Base-by-base conservation (phyloP, 192 early-diverging fungal species). In the Backusella circina region DNA sequence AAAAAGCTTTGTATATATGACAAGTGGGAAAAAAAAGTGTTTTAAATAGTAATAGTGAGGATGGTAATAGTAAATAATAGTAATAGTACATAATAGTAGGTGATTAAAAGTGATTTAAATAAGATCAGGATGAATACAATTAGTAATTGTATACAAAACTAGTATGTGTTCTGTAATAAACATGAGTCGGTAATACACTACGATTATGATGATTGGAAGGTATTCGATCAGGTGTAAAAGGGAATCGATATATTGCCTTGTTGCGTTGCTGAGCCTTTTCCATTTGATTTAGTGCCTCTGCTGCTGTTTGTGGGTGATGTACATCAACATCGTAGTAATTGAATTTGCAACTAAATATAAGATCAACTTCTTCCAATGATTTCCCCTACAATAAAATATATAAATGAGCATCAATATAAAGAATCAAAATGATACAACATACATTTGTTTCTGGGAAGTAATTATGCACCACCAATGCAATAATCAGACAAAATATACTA, bases 371-470 rank as follows among this genome's bases (percentile, higher is more conserved):
- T 66, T 80, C 79, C 16, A 80, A 67, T 61, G 79, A 80, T 72
- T 80, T 80, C 50, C 79, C 79, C 76, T 77, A 39, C 16, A 41
- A 13, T 35, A 41, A 41, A 13, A 15, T 31, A 16, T 32, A n/a
- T 66, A 33, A 66, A 66, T 13, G 16, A 31, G 26, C 6, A 15
- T 21, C 5, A 23, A 12, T 36, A 37, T 9, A 64, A 51, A 31
- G n/a, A 54, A 10, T 35, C 3, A n/a, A 8, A 4, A n/a, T 35
- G 5, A 21, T 21, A 38, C 4, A 10, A 33, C 23, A 51, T 77
- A 77, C 90, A 84, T 91, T 95, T 78, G 95, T 96, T 84, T 95
- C 94, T 26, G 93, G 92, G 70, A 89, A 92, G 74, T 89, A 88
- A 69, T 90, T 75, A 79, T 86, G 90, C 44, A 91, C 84, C 67